Evolutionary conservation across 768 basidiomycete genomes (phyloP).

Genomic region (Rhizopogon roseolus): DNA sequence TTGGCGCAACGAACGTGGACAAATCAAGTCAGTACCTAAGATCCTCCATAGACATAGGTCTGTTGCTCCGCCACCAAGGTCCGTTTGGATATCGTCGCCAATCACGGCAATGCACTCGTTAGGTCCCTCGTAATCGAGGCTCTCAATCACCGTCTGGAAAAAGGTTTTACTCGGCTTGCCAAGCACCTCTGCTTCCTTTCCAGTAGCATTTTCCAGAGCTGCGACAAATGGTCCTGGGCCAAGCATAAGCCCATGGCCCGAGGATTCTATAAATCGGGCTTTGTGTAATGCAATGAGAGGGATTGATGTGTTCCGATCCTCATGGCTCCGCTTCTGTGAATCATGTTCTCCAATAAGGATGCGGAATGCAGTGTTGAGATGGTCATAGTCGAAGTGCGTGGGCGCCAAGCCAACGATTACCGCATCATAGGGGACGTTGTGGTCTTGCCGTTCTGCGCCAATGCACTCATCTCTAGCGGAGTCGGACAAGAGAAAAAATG

Average conservation of each 20-base stretch:
- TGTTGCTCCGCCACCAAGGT: constrained; percentile 58
- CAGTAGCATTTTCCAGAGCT: constrained; percentile 54
- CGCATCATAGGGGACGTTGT: constrained; percentile 38
- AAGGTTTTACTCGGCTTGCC: constrained; percentile 62
- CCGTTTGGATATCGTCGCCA: constrained; percentile 63
- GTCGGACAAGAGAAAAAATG: constrained; percentile 51
- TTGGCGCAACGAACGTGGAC: constrained; percentile 1
- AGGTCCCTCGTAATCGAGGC: constrained; percentile 27
- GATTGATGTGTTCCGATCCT: constrained; percentile 2
- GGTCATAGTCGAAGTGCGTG: constrained; percentile 41
- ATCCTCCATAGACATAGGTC: constrained; percentile 60
- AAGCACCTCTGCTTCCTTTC: constrained; percentile 44
- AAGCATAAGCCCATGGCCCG: constrained; percentile 48
- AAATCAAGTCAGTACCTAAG: constrained; percentile 38
- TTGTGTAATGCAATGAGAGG: constrained; percentile 59
- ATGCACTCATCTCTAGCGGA: constrained; percentile 42
- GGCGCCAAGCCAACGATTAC: constrained; percentile 66
- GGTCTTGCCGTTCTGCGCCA: constrained; percentile 6
- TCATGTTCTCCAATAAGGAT: constrained; percentile 45
- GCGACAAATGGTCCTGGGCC: constrained; percentile 70
- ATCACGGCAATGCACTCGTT: constrained; percentile 43
- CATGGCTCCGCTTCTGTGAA: constrained; percentile 2
- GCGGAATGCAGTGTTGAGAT: constrained; percentile 63
- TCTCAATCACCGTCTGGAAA: constrained; percentile 51
- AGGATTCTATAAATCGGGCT: constrained; percentile 44